Percentiles rank a stretch among this genome's conserved stretches.
These are phyloP conservation scores for Xylaria nigripes DNA, from an alignment of 495 filamentous ascomycete genomes.

Conservation along the genomic window DNA sequence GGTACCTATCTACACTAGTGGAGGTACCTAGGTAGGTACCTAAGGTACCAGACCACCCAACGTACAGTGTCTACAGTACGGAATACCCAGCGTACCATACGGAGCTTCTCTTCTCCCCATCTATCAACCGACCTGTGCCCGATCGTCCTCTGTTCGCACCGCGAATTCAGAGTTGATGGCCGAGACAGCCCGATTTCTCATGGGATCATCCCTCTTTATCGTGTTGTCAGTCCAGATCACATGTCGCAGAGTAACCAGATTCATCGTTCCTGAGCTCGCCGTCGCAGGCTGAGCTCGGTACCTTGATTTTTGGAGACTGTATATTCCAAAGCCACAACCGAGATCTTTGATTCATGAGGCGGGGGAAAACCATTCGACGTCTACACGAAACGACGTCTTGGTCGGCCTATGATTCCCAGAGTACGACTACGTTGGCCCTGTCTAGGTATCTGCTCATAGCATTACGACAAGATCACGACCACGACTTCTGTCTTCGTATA, in stretches of 20 bases:
- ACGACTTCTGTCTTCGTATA: too few species aligned
- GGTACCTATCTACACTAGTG: too few species aligned
- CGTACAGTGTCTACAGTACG: slow-evolving; percentile 9
- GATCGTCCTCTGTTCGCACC: slow-evolving; percentile 55
- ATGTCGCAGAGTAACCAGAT: slow-evolving; percentile 73
- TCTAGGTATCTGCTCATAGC: too few species aligned
- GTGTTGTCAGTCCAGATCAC: slow-evolving; percentile 90
- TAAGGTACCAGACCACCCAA: slow-evolving; percentile 5
- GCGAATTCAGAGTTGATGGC: slow-evolving; percentile 62
- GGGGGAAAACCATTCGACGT: slow-evolving; percentile 75
- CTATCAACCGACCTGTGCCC: slow-evolving; percentile 71
- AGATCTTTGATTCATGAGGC: slow-evolving; percentile 77
- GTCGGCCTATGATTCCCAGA: too few species aligned
- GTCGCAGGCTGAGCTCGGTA: slow-evolving; percentile 59
- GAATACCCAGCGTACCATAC: slow-evolving; percentile 15
- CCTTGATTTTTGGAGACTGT: slow-evolving; percentile 57
- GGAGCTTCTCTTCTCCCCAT: slow-evolving; percentile 37
- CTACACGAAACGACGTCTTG: slow-evolving; percentile 50
- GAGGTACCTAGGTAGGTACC: too few species aligned
- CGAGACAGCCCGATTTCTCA: slow-evolving; percentile 74
- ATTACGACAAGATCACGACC: too few species aligned
- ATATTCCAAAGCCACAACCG: slow-evolving; percentile 81
- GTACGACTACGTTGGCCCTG: too few species aligned
- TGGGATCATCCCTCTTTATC: slow-evolving; percentile 61
- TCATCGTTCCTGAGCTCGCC: slow-evolving; percentile 57